Evolutionary conservation across 2,329 filamentous ascomycete genomes (phyloP), one percentile per base, ranked within the genome.

Genomic region (Bisporella sp.): DNA sequence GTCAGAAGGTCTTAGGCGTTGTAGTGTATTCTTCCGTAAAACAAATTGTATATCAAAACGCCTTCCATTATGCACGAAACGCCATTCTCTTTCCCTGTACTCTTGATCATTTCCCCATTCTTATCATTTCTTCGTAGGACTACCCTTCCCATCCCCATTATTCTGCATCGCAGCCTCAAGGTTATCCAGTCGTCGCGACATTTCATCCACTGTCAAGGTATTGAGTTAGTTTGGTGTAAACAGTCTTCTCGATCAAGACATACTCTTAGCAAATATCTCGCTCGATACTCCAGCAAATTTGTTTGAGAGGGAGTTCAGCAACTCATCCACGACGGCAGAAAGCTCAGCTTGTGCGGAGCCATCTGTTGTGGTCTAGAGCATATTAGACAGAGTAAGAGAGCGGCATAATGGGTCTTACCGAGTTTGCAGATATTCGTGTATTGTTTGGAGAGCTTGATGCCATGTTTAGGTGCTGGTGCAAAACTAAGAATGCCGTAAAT

Each of bases 241-340:
- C 8, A 4, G 39, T 4, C 11, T 45, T 41, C 35, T 13, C 31
- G 45, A 41, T 13, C 28, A 41, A 32, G 8, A 72, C 84, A 66
- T 69, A 95, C 90, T 88, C 71, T 95, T 96, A 37, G 85, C 80
- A 61, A 95, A 89, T 52, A 96, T 85, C 69, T 96, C 91, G 53
- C 82, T 85, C 6, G 89, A 95, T 5, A 96, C 83, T 9, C 80
- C 81, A 21, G 87, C 84, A 67, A 96, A 96, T 67, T 95, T 95
- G 67, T 81, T 85, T 47, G 87, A 88, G 0, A 96, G 72, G 43
- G 89, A 85, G 64, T 91, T 89, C 4, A 96, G 73, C 3, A 96
- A 77, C 40, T 96, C 89, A 60, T 96, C 91, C 1, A 96, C 85
- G 1, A 90, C 88, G 4, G 55, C 60, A 46, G 62, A 61, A 11